These are phyloP conservation scores for Solanum aculeatissimum DNA, from an alignment of 305 asterid species.

Conservation along the genomic window DNA sequence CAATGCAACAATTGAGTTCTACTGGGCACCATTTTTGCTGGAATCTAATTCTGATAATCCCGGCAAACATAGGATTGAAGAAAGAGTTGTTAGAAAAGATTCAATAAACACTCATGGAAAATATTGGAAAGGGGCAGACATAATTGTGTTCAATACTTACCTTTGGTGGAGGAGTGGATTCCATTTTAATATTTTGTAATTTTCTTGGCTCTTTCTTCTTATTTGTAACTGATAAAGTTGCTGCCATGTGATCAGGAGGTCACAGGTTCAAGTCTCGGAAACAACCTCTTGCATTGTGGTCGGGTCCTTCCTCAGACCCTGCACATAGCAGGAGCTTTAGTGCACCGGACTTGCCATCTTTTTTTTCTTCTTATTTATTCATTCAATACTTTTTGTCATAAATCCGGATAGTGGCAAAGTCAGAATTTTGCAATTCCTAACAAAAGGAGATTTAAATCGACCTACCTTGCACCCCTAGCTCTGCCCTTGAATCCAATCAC, in stretches of 20 bases:
- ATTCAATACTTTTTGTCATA: not conserved
- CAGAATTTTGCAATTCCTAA: not conserved
- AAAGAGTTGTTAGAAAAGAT: constrained; percentile 57
- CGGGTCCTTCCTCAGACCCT: too few species aligned
- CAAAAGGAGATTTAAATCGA: not conserved
- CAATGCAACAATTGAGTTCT: constrained; percentile 76
- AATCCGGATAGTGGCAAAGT: not conserved
- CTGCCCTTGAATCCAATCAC: not conserved
- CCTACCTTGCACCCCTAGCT: not conserved
- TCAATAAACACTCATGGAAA: constrained; percentile 74
- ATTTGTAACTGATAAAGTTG: too few species aligned
- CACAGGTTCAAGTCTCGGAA: too few species aligned
- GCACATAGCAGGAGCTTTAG: too few species aligned
- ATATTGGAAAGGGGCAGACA: constrained; percentile 74
- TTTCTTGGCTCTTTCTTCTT: not conserved
- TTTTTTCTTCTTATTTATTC: not conserved
- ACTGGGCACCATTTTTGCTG: constrained; percentile 92
- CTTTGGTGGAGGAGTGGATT: constrained; percentile 79
- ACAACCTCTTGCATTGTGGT: too few species aligned
- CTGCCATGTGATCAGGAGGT: too few species aligned
- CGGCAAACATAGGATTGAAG: constrained; percentile 40
- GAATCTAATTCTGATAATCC: constrained; percentile 87
- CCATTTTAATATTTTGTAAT: constrained; percentile 46
- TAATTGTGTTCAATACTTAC: constrained; percentile 72
- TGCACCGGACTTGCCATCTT: too few species aligned